Evolutionary conservation across 1,284 basidiomycete species (phyloP), one percentile per base, ranked within the genome.

Genomic region (Melampsora occidentalis): DNA sequence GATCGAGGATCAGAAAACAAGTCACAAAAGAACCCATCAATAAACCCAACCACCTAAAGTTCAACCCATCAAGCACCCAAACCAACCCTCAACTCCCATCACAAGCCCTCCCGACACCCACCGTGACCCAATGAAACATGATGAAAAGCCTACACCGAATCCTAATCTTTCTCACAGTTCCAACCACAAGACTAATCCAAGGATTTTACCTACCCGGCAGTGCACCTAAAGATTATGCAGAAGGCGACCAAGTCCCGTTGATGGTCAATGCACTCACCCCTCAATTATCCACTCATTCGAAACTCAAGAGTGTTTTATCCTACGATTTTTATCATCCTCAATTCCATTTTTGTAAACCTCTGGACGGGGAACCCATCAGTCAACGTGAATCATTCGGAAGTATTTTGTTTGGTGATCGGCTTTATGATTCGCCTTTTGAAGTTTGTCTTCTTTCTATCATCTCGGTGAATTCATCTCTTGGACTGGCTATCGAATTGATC

Each of bases 321-420:
- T 71, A 64, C 48, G 93, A 96, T 83, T 96, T 94, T 83, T 96
- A 96, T 84, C 89, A 93, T 80, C 87, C 89, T 1, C 85, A 86
- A 61, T 91, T 98, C 80, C 90, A 90, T 79, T 98, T 98, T 84
- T 98, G 96, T 82, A 81, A 87, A 78, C 96, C 96, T 6, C 84
- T 87, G 28, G 89, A 86, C 7, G 93, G 92, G 4, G 89, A 90
- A 1, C 69, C 69, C 1, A 84, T 89, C 81, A 89, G 90, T 80
- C 90, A 94, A 82, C 89, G 91, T 16, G 95, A 97, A 84, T 91
- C 90, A 1, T 85, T 99, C 33, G 96, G 96, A 5, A 93, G 92
- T 39, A 94, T 97, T 78, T 85, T 99, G 18, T 97, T 97, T 80
- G 96, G 96, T 39, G 96, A 99, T 85, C 88, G 96, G 78, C 94